phyloP scores from a whole-genome alignment of 495 filamentous ascomycete genomes.

The Polyplosphaeria fusca region DNA sequence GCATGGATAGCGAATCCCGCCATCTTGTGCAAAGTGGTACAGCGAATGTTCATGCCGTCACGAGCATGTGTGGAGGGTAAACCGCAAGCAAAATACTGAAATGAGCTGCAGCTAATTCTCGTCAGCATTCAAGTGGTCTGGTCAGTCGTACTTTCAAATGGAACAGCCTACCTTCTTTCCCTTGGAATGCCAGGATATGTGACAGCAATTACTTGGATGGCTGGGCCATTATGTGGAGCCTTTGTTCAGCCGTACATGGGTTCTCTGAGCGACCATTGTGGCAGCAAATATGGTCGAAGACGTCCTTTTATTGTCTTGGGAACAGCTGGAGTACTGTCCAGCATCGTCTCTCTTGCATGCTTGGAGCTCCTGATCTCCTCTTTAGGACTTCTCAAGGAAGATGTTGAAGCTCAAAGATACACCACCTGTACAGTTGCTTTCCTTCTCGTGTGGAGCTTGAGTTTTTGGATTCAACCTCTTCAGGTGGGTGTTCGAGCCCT shows the following conservation, averaged over 20 bases:
- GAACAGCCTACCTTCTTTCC: constrained; percentile 14
- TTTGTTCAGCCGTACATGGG: constrained; percentile 31
- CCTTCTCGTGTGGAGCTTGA: constrained; percentile 4
- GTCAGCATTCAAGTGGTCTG: constrained; percentile 1
- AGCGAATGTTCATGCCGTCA: neutral
- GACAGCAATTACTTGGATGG: constrained; percentile 27
- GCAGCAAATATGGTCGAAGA: constrained; percentile 13
- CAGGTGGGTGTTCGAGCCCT: constrained; percentile 28
- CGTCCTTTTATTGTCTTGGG: constrained; percentile 24
- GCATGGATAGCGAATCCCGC: no score
- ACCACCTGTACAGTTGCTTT: neutral
- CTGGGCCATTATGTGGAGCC: constrained; percentile 27
- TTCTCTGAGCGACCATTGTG: constrained; percentile 16
- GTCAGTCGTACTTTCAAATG: constrained; percentile 2
- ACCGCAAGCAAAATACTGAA: neutral
- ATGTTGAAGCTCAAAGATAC: neutral
- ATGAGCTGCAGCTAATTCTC: neutral
- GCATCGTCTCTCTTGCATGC: constrained; percentile 11
- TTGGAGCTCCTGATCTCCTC: neutral
- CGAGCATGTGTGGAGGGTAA: constrained; percentile 1
- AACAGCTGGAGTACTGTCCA: neutral
- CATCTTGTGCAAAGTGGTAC: neutral
- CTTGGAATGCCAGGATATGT: constrained; percentile 23
- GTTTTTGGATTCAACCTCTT: constrained; percentile 29
- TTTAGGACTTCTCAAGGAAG: neutral